Conservation (phyloP, 2,329 filamentous ascomycete species). For the Aureobasidium leucospermi region DNA sequence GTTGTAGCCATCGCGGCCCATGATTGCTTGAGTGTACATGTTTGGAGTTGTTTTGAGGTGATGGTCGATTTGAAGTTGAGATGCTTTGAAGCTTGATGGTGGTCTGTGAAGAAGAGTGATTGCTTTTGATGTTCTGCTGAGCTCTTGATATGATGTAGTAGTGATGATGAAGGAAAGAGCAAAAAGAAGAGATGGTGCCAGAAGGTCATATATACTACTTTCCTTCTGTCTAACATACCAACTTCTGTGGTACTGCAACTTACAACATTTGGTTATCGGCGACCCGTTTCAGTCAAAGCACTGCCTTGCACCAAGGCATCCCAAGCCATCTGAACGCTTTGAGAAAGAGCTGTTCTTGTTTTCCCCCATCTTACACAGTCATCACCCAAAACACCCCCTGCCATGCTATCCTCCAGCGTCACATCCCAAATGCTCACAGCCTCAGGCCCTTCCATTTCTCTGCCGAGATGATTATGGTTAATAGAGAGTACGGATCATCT, state of each 20-base stretch:
- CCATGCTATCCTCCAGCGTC: neutral
- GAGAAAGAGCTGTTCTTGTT: neutral
- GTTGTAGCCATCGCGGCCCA: slow-evolving; percentile 39
- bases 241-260: neutral
- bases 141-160: neutral
- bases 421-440: neutral
- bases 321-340: neutral
- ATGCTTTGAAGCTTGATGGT: neutral
- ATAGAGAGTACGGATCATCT: neutral
- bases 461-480: neutral
- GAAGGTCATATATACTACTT: neutral
- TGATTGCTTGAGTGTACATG: slow-evolving; percentile 18
- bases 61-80: neutral
- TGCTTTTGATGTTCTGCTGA: too few relatives aligned
- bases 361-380: neutral
- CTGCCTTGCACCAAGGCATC: neutral
- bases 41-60: slow-evolving; percentile 12
- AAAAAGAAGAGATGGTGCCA: neutral
- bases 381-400: neutral
- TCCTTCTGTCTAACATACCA: neutral
- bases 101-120: neutral
- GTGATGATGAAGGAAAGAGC: neutral
- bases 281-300: neutral
- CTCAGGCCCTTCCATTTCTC: neutral
- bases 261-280: neutral